Conservation (phyloP, 129 eudicot genomes). For the Flaveria brownii region DNA sequence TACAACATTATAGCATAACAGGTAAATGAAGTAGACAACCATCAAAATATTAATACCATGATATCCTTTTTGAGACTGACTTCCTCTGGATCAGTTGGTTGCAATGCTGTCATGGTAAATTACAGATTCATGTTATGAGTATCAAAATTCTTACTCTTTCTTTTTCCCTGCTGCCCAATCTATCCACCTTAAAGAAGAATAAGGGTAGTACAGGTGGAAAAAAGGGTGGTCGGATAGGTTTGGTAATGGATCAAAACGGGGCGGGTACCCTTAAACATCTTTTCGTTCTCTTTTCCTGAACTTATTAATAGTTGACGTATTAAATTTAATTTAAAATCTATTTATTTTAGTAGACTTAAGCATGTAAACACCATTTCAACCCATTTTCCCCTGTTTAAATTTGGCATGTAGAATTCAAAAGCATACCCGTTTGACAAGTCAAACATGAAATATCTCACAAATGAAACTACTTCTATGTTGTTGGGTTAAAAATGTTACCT, state of each 20-base stretch:
- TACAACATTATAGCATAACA: conserved; percentile 12
- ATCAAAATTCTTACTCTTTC: not conserved
- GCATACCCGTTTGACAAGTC: not conserved
- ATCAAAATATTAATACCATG: conserved; percentile 48
- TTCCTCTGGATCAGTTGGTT: conserved; percentile 35
- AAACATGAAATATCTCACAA: not conserved
- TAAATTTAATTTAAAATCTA: not conserved
- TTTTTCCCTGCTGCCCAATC: conserved; percentile 1
- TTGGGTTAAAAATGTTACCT: not conserved
- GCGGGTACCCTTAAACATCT: not conserved
- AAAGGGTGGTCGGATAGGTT: not conserved
- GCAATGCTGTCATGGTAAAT: conserved; percentile 30
- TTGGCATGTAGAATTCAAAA: not conserved
- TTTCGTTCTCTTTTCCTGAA: not conserved
- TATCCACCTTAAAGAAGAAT: conserved; percentile 10
- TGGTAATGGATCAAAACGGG: not conserved
- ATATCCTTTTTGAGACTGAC: conserved; percentile 55
- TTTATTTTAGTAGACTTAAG: not conserved
- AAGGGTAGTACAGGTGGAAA: not conserved
- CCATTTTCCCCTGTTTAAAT: not conserved
- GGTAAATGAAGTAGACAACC: not conserved
- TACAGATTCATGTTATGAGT: conserved; percentile 22
- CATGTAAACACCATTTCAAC: not conserved
- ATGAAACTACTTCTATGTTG: not conserved
- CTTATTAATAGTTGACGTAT: not conserved